Conservation (phyloP, 2,329 filamentous ascomycete species). For the Aureobasidium sp. region DNA sequence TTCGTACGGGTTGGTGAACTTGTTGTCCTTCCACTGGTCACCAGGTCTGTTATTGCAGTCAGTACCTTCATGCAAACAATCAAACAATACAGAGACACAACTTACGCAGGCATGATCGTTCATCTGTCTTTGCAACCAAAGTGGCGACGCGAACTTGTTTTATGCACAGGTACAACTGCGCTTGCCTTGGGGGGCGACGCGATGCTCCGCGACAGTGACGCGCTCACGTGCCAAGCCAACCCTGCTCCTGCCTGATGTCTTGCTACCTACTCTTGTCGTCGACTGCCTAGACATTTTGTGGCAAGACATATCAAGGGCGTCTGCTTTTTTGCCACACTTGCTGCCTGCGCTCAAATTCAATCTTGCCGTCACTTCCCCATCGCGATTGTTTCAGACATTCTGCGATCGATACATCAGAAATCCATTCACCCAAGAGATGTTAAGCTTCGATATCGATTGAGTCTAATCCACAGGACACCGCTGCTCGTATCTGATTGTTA, state of each 20-base stretch:
- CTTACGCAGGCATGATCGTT: slow-evolving; percentile 15
- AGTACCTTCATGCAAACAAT: background rate
- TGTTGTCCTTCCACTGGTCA: slow-evolving; percentile 30
- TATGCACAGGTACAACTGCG: background rate
- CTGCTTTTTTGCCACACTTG: too few species aligned
- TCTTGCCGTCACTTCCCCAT: too few species aligned
- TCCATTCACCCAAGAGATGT: too few species aligned
- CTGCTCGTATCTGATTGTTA: too few species aligned
- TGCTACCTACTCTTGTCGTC: too few species aligned
- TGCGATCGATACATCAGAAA: too few species aligned
- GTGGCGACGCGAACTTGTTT: slow-evolving; percentile 4
- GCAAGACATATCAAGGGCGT: too few species aligned
- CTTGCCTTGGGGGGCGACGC: slow-evolving; percentile 4
- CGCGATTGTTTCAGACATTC: too few species aligned
- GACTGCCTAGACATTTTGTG: too few species aligned
- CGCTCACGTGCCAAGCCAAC: background rate
- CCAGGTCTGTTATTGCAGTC: slow-evolving; percentile 21
- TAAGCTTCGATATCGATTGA: too few species aligned
- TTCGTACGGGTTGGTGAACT: slow-evolving; percentile 68
- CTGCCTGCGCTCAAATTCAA: too few species aligned
- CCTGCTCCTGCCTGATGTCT: slow-evolving; percentile 8
- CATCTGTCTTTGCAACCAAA: slow-evolving; percentile 11
- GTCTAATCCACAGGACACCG: too few species aligned
- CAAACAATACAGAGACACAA: background rate
- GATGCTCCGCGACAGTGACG: slow-evolving; percentile 8